Base-by-base conservation (phyloP, 805 yeast species). In the Pichia sporocuriosa region DNA sequence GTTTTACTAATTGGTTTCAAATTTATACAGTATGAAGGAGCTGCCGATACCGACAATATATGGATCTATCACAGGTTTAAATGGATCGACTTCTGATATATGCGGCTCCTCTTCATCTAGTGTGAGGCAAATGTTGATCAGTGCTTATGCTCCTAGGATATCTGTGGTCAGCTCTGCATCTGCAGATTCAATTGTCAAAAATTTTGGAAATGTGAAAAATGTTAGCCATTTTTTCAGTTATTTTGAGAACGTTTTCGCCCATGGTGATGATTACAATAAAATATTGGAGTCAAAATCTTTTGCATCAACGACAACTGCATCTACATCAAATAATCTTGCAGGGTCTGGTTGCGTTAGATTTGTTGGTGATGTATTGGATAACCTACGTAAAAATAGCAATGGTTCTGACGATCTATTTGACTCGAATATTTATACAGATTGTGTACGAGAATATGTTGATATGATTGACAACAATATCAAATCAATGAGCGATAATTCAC, bases 121-220 rank as follows among this genome's bases (percentile, higher is more conserved):
- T 7, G 44, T 53, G 13, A 58, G 56, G 32, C 65, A 60, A 37
- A 21, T 59, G 32, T 47, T 63, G 3, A 37, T 56, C 3, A 58
- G 52, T 11, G 52, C 51, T 30, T 61, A 48, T 46, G 55, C 62
- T 16, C 67, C 67, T 21, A 61, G 55, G 42, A 46, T 63, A 13
- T 52, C 65, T 4, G 63, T 63, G 9, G 40, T 51, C 6, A 46
- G 61, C 3, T 51, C 64, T 3, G 37, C 43, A 4, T 24, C 38
- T 21, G 58, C 62, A 3, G 51, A 58, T 38, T 44, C 32, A 2
- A 35, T 56, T 11, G 58, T 59, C 5, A 23, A 24, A 5, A 28
- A 25, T 10, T 44, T 52, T 40, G 57, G 57, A 6, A 22, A 35
- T 11, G 8, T 43, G 13, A 24, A 30, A 9, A 30, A 30, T 22